phyloP scores from a whole-genome alignment of 352 stramenopile genomes.

The Globisporangium carolinianum region DNA sequence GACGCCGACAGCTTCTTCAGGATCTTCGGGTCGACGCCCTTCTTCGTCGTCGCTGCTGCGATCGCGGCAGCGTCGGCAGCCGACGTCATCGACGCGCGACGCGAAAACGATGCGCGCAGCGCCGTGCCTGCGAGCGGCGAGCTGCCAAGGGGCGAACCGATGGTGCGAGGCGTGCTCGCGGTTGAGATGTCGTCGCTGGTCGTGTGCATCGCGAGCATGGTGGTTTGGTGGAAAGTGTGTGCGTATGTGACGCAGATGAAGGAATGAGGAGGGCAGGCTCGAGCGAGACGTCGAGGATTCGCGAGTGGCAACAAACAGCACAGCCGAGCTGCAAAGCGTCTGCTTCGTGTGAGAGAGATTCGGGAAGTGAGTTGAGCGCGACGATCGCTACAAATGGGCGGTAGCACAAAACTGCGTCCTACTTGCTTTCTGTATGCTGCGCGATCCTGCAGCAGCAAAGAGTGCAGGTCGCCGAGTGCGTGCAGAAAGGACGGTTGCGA shows the following conservation, averaged over 20 bases:
- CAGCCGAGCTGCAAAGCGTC: not conserved
- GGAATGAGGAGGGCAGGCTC: not conserved
- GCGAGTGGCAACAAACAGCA: not conserved
- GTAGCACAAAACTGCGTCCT: no score
- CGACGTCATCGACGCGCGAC: constrained; percentile 11
- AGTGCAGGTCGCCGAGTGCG: not conserved
- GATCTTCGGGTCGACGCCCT: constrained; percentile 63
- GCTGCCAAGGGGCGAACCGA: not conserved
- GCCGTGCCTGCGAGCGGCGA: constrained; percentile 3
- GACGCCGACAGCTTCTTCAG: constrained; percentile 75
- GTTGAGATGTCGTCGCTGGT: not conserved
- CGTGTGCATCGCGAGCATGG: constrained; percentile 4
- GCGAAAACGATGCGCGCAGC: constrained; percentile 9
- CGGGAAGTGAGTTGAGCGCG: no score
- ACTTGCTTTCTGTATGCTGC: no score
- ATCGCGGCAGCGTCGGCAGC: constrained; percentile 29
- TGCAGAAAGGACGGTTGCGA: not conserved
- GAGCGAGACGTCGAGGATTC: not conserved
- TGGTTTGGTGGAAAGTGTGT: not conserved
- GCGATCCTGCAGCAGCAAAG: not conserved
- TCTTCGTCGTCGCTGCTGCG: constrained; percentile 13
- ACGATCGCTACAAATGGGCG: no score
- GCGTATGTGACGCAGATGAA: not conserved
- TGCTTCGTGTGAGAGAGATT: not conserved
- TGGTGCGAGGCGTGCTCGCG: not conserved